These are phyloP conservation scores for Phaffomyces thermotolerans DNA, from an alignment of 805 yeast genomes.

Conservation along the genomic window DNA sequence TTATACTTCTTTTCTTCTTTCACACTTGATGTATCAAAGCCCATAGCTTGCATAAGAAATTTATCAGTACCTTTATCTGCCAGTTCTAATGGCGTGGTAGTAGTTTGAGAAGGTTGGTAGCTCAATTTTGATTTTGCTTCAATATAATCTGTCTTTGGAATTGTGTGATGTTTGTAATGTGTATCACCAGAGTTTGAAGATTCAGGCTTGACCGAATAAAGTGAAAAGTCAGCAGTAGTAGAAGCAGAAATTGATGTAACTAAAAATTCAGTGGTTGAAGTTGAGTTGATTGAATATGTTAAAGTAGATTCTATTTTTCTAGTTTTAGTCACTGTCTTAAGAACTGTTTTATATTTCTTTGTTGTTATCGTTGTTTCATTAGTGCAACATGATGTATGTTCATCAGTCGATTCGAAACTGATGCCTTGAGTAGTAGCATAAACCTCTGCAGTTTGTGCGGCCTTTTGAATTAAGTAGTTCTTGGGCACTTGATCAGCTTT, in stretches of 20 bases:
- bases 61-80: no score
- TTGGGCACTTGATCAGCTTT: background rate
- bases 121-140: background rate
- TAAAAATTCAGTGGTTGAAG: no score
- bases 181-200: no score
- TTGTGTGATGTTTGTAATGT: no score
- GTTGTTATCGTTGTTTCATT: background rate
- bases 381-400: no score
- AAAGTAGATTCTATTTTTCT: background rate
- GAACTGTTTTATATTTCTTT: conserved; percentile 1
- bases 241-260: no score
- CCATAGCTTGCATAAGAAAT: no score
- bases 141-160: no score
- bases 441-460: background rate
- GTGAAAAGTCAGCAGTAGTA: no score
- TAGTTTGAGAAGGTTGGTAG: background rate
- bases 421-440: background rate
- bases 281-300: background rate
- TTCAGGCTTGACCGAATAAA: no score
- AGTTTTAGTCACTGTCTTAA: background rate
- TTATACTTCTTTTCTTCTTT: no score
- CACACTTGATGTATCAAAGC: no score
- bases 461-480: background rate
- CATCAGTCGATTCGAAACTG: background rate
- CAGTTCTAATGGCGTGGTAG: background rate